Percentiles rank a stretch among this genome's conserved stretches.
These are phyloP conservation scores for Penicillium verrucosum DNA, from an alignment of 2,329 filamentous ascomycete species.

Conservation along the genomic window DNA sequence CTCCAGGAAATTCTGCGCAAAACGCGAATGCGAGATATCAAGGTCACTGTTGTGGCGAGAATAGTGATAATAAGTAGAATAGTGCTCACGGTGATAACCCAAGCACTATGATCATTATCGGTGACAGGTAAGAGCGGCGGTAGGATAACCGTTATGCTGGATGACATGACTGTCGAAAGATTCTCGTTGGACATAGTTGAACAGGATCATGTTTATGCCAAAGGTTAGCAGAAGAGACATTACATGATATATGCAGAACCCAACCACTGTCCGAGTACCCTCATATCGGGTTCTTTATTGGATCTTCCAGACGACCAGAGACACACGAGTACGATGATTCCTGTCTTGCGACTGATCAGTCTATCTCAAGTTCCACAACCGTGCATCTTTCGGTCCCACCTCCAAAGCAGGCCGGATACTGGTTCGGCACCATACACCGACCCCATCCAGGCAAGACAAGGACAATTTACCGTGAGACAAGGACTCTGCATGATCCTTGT, in stretches of 20 bases:
- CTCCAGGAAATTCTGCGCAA: slow-evolving; percentile 7
- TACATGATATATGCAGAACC: neutral
- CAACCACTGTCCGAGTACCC: neutral
- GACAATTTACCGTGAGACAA: neutral
- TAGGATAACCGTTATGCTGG: neutral
- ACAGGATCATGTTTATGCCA: neutral
- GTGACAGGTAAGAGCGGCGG: slow-evolving; percentile 9
- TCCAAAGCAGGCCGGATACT: neutral
- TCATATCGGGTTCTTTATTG: neutral
- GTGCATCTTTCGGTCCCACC: neutral
- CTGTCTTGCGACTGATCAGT: neutral
- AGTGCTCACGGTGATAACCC: slow-evolving; percentile 12
- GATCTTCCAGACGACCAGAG: neutral
- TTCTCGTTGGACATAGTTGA: neutral
- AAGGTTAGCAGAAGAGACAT: neutral
- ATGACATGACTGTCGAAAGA: neutral
- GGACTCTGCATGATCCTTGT: slow-evolving; percentile 1
- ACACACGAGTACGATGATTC: neutral
- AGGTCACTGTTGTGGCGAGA: slow-evolving; percentile 4
- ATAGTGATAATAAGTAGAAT: slow-evolving; percentile 9
- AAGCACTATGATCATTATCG: slow-evolving; percentile 8
- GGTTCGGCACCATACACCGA: neutral
- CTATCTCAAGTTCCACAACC: slow-evolving; percentile 1
- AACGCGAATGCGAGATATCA: slow-evolving; percentile 10
- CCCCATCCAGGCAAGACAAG: neutral